These are phyloP conservation scores for Phlyctochytrium arcticum DNA, from an alignment of 192 early-diverging fungal species.

Conservation along the genomic window DNA sequence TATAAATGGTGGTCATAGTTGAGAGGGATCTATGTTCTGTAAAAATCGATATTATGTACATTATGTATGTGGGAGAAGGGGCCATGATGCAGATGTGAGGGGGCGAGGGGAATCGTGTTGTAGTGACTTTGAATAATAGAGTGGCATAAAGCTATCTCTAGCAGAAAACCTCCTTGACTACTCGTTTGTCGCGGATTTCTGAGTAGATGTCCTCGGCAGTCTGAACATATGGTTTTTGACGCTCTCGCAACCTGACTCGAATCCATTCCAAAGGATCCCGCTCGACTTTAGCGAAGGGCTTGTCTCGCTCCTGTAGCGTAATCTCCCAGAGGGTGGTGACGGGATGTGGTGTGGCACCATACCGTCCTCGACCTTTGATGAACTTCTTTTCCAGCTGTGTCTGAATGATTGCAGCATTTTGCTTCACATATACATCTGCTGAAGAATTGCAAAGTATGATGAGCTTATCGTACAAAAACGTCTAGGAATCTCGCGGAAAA, in stretches of 20 bases:
- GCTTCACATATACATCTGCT: constrained; percentile 45
- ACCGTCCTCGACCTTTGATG: constrained; percentile 43
- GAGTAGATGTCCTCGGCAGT: constrained; percentile 32
- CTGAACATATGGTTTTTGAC: constrained; percentile 7
- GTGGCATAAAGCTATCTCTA: too few species aligned
- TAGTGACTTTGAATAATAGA: too few species aligned
- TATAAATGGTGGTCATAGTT: too few species aligned
- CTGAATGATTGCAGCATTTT: constrained; percentile 29
- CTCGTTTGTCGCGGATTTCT: background rate
- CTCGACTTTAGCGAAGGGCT: constrained; percentile 18
- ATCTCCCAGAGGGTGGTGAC: constrained; percentile 32
- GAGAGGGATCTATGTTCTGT: too few species aligned
- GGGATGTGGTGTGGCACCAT: constrained; percentile 45
- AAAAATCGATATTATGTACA: too few species aligned
- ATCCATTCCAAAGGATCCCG: constrained; percentile 46
- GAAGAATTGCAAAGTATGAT: too few species aligned
- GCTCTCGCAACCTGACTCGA: constrained; percentile 27
- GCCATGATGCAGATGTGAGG: too few species aligned
- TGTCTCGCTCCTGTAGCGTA: constrained; percentile 42
- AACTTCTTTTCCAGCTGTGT: constrained; percentile 27
- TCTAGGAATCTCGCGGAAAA: too few species aligned
- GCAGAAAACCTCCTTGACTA: constrained; percentile 33
- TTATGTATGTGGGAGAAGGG: too few species aligned
- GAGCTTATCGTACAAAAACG: too few species aligned
- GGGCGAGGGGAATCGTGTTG: too few species aligned